Percentiles rank a stretch among this genome's conserved stretches.
These are phyloP conservation scores for Candida odintsovae DNA, from an alignment of 805 yeast species.

Conservation along the genomic window DNA sequence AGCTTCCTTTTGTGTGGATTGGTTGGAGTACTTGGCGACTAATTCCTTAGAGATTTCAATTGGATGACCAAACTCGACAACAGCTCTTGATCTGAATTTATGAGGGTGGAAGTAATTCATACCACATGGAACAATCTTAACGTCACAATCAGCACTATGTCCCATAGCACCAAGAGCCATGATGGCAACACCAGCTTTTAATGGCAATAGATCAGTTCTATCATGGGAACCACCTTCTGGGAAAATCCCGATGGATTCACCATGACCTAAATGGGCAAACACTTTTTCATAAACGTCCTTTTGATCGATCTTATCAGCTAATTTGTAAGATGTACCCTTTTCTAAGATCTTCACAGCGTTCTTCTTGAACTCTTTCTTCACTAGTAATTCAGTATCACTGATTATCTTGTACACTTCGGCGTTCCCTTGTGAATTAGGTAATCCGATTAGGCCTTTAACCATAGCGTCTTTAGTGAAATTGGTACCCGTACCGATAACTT, in stretches of 20 bases:
- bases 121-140: slow-evolving; percentile 92
- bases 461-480: slow-evolving; percentile 52
- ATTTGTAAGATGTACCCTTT: slow-evolving; percentile 54
- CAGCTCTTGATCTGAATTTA: slow-evolving; percentile 92
- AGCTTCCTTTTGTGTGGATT: slow-evolving; percentile 61
- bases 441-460: slow-evolving; percentile 61
- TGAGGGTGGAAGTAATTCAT: slow-evolving; percentile 96
- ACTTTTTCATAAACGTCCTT: slow-evolving; percentile 77
- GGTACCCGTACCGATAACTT: slow-evolving; percentile 62
- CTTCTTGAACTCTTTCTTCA: slow-evolving; percentile 67
- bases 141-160: slow-evolving; percentile 65
- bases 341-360: slow-evolving; percentile 37
- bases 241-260: slow-evolving; percentile 85
- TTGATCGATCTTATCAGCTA: slow-evolving; percentile 84
- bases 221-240: slow-evolving; percentile 99
- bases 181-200: slow-evolving; percentile 95
- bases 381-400: slow-evolving; percentile 62
- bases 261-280: slow-evolving; percentile 73
- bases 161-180: slow-evolving; percentile 97
- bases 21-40: slow-evolving; percentile 57
- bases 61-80: slow-evolving; percentile 90
- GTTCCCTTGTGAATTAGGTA: slow-evolving; percentile 75
- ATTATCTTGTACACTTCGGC: slow-evolving; percentile 62
- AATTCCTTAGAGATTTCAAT: slow-evolving; percentile 58
- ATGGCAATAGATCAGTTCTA: slow-evolving; percentile 82